Conservation (phyloP, 805 yeast species). For the Metschnikowia peoriensis region DNA sequence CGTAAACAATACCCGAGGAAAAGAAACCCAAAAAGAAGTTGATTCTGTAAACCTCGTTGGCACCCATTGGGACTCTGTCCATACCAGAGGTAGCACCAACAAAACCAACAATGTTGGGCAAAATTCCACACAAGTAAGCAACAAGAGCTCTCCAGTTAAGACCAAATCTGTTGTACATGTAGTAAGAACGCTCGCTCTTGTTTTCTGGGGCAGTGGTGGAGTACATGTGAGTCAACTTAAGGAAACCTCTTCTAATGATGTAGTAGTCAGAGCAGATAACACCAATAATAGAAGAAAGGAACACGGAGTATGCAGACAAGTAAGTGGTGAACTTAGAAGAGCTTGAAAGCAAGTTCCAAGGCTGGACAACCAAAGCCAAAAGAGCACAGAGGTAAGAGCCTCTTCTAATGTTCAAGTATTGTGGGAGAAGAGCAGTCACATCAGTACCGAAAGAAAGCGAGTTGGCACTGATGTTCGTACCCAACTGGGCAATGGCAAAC, state of each 20-base stretch:
- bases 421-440: slow-evolving; percentile 63
- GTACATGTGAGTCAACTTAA: slow-evolving; percentile 65
- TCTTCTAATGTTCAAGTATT: slow-evolving; percentile 68
- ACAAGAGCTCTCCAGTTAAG: slow-evolving; percentile 80
- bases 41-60: slow-evolving; percentile 67
- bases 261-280: slow-evolving; percentile 65
- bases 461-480: slow-evolving; percentile 74
- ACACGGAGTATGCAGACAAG: slow-evolving; percentile 76
- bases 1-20: slow-evolving; percentile 54
- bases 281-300: slow-evolving; percentile 82
- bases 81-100: slow-evolving; percentile 75
- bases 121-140: slow-evolving; percentile 77
- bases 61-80: slow-evolving; percentile 71
- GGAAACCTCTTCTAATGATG: slow-evolving; percentile 65
- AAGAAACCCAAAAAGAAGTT: slow-evolving; percentile 78
- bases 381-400: slow-evolving; percentile 78
- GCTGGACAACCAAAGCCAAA: slow-evolving; percentile 69
- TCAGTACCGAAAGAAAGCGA: slow-evolving; percentile 73
- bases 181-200: slow-evolving; percentile 34
- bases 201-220: slow-evolving; percentile 38
- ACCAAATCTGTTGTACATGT: slow-evolving; percentile 63
- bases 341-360: slow-evolving; percentile 71
- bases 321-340: slow-evolving; percentile 77
- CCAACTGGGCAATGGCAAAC: slow-evolving; percentile 73
- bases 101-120: slow-evolving; percentile 84